A percentile compares a stretch with the other conserved stretches of the same genome.
phyloP scores from a whole-genome alignment of 345 rosid genomes.

The Eucalyptus shirleyi region DNA sequence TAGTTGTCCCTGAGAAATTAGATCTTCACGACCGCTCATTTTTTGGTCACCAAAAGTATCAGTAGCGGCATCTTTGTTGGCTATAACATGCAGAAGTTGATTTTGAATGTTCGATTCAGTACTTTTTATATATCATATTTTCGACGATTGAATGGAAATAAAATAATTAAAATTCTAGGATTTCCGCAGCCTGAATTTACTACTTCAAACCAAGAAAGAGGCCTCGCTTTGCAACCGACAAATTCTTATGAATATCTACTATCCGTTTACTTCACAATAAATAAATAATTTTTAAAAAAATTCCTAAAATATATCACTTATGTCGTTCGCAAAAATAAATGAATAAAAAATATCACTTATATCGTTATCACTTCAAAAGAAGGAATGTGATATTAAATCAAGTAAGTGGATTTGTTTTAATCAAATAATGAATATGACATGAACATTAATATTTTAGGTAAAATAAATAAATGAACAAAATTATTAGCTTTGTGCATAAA shows the following conservation, averaged over 20 bases:
- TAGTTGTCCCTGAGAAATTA: neutral
- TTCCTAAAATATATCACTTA: too few species aligned
- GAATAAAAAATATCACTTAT: too few species aligned
- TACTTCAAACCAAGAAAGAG: neutral
- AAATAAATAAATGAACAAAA: neutral
- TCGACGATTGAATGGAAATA: neutral
- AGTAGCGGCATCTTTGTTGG: neutral
- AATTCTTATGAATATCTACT: too few species aligned
- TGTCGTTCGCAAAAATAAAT: too few species aligned
- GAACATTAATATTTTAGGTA: neutral
- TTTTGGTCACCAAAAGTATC: neutral
- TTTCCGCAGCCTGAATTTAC: neutral
- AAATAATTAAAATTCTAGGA: neutral
- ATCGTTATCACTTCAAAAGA: neutral
- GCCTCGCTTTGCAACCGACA: neutral
- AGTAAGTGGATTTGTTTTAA: neutral
- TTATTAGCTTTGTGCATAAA: neutral
- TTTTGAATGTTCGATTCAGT: neutral
- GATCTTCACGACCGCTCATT: neutral
- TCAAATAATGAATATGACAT: neutral
- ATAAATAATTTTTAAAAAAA: too few species aligned
- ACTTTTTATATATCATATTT: neutral
- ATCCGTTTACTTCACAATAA: too few species aligned
- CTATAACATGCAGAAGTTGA: neutral
- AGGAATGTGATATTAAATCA: neutral